phyloP scores from a whole-genome alignment of 192 early-diverging fungal genomes.

The Backusella sp. region DNA sequence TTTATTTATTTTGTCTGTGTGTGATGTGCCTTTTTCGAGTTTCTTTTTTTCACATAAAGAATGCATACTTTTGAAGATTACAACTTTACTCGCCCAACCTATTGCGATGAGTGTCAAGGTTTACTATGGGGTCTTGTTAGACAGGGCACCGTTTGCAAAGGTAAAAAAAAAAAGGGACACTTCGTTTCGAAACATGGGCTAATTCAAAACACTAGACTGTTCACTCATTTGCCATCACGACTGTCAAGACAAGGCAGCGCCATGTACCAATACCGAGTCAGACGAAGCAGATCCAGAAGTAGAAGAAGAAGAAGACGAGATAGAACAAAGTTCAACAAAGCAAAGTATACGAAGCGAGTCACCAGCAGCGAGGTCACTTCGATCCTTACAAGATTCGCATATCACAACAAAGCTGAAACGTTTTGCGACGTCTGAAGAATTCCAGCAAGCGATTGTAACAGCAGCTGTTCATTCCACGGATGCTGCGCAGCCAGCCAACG shows the following conservation, averaged over 20 bases:
- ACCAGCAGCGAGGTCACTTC: background rate
- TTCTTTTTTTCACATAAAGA: background rate
- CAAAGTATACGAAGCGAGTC: background rate
- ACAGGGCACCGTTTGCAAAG: slow-evolving; percentile 64
- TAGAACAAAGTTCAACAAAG: background rate
- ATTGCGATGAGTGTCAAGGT: slow-evolving; percentile 66
- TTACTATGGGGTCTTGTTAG: slow-evolving; percentile 71
- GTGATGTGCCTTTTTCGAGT: background rate
- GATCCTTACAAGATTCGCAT: background rate
- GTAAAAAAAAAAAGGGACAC: slow-evolving; percentile 14
- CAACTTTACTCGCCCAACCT: slow-evolving; percentile 61
- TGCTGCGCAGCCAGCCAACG: slow-evolving; percentile 39
- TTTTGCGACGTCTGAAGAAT: background rate
- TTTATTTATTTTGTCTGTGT: slow-evolving; percentile 1
- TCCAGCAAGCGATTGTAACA: background rate
- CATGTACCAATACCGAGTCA: background rate
- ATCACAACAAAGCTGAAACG: background rate
- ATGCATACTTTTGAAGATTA: slow-evolving; percentile 56
- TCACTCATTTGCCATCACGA: background rate
- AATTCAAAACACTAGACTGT: background rate
- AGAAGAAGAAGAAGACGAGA: background rate
- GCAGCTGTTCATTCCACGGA: slow-evolving; percentile 5
- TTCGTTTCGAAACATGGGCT: background rate
- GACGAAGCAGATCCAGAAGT: background rate
- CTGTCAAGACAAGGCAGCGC: background rate